Conservation (phyloP, 768 basidiomycete species). For the Amanita jacksonii region DNA sequence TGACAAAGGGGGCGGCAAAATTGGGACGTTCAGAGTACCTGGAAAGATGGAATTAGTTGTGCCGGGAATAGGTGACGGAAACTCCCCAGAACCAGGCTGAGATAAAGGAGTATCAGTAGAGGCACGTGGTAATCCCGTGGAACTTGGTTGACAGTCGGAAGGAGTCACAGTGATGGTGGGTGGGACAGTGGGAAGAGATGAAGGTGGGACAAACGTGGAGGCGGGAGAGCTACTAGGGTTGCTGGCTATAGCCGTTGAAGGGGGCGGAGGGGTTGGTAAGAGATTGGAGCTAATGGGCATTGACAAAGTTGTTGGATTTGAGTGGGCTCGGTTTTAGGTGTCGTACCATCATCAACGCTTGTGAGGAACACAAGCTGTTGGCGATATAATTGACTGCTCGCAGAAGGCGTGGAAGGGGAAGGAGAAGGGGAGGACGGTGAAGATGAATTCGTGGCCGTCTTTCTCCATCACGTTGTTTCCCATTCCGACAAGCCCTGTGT, state of each 20-base stretch:
- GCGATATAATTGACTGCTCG: background rate
- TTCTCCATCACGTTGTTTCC: conserved; percentile 9
- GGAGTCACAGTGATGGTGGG: conserved; percentile 6
- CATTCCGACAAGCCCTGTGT: background rate
- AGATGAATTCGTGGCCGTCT: conserved; percentile 4
- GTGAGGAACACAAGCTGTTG: background rate
- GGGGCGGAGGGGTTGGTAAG: too few relatives aligned
- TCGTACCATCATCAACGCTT: background rate
- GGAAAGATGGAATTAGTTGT: background rate
- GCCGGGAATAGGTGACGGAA: background rate
- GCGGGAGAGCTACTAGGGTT: too few relatives aligned
- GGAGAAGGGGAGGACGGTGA: background rate
- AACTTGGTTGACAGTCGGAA: background rate
- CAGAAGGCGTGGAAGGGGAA: background rate
- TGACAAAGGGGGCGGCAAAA: too few relatives aligned
- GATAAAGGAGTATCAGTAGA: background rate
- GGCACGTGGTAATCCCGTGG: background rate
- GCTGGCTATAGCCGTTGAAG: too few relatives aligned
- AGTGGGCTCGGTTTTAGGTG: background rate
- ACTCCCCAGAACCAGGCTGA: background rate
- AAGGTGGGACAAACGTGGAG: too few relatives aligned
- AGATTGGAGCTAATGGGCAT: too few relatives aligned
- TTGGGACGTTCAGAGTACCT: background rate
- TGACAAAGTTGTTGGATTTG: background rate
- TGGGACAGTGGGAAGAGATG: too few relatives aligned